Base-by-base conservation (phyloP, 2,329 filamentous ascomycete genomes). In the Ceratocystis alfenasii region DNA sequence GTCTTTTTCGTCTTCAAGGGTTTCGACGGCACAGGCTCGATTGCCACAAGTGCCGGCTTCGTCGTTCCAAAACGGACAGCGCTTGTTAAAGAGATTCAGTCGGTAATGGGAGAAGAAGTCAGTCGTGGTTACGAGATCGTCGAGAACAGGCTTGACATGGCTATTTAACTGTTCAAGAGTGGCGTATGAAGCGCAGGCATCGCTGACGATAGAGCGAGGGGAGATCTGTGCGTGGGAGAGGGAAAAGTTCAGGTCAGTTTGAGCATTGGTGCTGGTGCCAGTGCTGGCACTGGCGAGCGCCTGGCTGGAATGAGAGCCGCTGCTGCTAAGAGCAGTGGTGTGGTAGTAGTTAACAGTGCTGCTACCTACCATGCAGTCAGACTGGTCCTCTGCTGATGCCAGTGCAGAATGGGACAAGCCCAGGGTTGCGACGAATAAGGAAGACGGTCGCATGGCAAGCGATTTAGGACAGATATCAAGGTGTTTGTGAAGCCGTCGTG, bases 41-140 rank as follows among this genome's bases (percentile, higher is more conserved):
- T 99, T 99, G 70, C 92, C 94, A 76, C 94, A 99, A 82, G 96
- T 89, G 75, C 90, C 90, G 75, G 88, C 88, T 68, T 91, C 87
- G 75, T 99, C 94, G 73, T 87, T 84, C 93, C 94, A 99, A 75
- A 97, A 99, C 0, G 94, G 94, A 73, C 94, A 99, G 76, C 84
- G 85, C 76, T 94, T 96, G 76, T 95, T 88, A 76, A 90, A 99
- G 22, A 99, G 82, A 74, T 96, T 97, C 59, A 99, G 79, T 67
- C 94, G 87, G 78, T 97, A 99, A 76, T 97, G 91, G 64, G 93
- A 93, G 77, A 99, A 99, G 82, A 96, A 99, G 76, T 99, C 94
- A 75, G 93, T 95, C 64, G 88, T 85, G 71, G 84, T 84, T 0
- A 90, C 95, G 59, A 99, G 84, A 65, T 89, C 87, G 71, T 89